Conservation (phyloP, 176 grass and related monocot species). For the Thalia dealbata region DNA sequence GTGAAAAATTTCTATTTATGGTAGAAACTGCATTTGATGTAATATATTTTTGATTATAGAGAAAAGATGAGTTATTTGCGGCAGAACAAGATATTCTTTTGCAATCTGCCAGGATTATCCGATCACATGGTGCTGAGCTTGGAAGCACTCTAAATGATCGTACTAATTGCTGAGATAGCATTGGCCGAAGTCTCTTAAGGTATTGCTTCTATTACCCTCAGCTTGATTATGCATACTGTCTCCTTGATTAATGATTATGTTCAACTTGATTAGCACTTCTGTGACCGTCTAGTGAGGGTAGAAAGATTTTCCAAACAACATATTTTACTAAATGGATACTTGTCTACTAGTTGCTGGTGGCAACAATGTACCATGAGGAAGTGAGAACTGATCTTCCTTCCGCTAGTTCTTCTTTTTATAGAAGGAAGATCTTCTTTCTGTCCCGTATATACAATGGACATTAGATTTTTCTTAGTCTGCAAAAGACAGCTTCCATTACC, state of each 20-base stretch:
- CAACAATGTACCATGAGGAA: no score
- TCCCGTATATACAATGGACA: no score
- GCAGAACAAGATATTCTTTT: conserved; percentile 72
- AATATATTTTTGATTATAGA: conserved; percentile 32
- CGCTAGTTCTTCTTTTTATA: no score
- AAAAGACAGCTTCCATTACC: no score
- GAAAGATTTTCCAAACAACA: no score
- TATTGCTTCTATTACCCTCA: not conserved
- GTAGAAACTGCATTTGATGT: not conserved
- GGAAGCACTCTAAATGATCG: conserved; percentile 31
- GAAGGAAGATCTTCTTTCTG: no score
- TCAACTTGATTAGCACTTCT: not conserved
- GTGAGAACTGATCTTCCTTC: no score
- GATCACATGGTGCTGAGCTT: conserved; percentile 50
- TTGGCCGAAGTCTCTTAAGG: not conserved
- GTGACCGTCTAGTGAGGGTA: no score
- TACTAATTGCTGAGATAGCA: not conserved
- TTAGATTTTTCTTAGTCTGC: no score
- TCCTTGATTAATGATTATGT: not conserved
- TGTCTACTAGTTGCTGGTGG: no score
- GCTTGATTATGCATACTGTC: not conserved
- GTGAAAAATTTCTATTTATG: not conserved
- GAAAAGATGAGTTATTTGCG: conserved; percentile 51
- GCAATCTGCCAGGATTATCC: conserved; percentile 61
- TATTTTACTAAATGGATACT: no score